Evolutionary conservation across 148 eudicot genomes (phyloP), one percentile per base, ranked within the genome.

Genomic region (Chenopodium album): DNA sequence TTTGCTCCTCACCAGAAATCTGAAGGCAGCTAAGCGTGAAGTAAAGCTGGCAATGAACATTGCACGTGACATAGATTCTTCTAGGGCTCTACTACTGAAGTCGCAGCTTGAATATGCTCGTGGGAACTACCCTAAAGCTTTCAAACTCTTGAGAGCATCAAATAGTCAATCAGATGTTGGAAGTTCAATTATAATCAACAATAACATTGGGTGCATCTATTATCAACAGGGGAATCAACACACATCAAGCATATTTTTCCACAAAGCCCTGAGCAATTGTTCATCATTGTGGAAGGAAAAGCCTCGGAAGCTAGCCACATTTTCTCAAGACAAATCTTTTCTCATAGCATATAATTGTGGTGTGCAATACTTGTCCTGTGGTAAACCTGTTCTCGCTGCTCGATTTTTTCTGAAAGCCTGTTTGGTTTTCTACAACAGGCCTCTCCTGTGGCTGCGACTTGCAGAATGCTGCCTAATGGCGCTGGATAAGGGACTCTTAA

Each of bases 41-140:
- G 91, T 91, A 73, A 95, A 93, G 85, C 83, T 85, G 83, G 91
- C 97, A 48, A 88, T 93, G 97, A 96, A 89, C 86, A 85, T 90
- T 84, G 91, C 92, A 46, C 91, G 91, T 71, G 98, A 92, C 63
- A 87, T 90, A 78, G 98, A 95, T 85, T 89, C 94, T 86, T 89
- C 95, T 17, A 87, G 91, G 88, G 94, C 94, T 82, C 90, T 95
- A 62, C 87, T 92, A 56, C 83, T 95, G 86, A 95, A 95, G 82
- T 94, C 99, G 14, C 98, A 95, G 87, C 95, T 95, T 73, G 98
- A 95, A 80, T 94, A 90, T 88, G 91, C 96, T 82, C 93, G 97
- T 73, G 91, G 93, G 67, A 95, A 95, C 84, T 88, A 91, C 79
- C 87, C 86, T 12, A 94, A 95, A 89, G 94, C 99, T 31, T 87